Percentiles rank a stretch among this genome's conserved stretches.
These are phyloP conservation scores for Calocera viscosa DNA, from an alignment of 768 basidiomycete genomes.

Conservation along the genomic window DNA sequence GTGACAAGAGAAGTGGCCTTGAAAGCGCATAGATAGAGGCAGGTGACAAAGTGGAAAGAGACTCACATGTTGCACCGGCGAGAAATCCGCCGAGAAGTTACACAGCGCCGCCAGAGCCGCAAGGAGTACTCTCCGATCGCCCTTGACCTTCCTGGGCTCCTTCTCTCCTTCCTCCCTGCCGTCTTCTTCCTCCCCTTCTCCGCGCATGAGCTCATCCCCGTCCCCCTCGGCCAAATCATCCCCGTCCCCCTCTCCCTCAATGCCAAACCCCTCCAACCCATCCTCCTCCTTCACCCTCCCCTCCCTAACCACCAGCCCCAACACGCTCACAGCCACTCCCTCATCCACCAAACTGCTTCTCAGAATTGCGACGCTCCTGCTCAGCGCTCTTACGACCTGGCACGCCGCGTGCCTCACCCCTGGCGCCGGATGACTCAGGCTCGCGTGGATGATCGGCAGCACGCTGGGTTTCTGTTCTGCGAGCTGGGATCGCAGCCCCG, in stretches of 20 bases:
- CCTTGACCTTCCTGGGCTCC: slow-evolving; percentile 26
- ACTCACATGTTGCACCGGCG: slow-evolving; percentile 58
- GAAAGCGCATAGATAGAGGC: no score
- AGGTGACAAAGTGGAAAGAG: no score
- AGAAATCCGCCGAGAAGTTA: slow-evolving; percentile 79
- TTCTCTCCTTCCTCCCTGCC: slow-evolving; percentile 24
- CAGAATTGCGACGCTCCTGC: slow-evolving; percentile 64
- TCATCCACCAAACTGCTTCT: slow-evolving; percentile 76
- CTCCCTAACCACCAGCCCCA: slow-evolving; percentile 38
- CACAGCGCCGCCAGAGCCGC: slow-evolving; percentile 66
- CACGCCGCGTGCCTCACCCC: slow-evolving; percentile 79
- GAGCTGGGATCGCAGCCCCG: slow-evolving; percentile 56
- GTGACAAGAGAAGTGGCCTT: no score
- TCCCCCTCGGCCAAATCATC: slow-evolving; percentile 16
- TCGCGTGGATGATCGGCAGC: slow-evolving; percentile 41
- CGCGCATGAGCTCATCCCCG: background rate
- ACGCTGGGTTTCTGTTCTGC: slow-evolving; percentile 44
- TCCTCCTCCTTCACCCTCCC: slow-evolving; percentile 2
- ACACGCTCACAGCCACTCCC: slow-evolving; percentile 60
- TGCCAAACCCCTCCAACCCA: slow-evolving; percentile 1
- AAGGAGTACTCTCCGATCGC: slow-evolving; percentile 51
- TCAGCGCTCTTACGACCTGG: slow-evolving; percentile 70
- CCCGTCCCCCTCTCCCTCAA: slow-evolving; percentile 14
- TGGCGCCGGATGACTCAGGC: slow-evolving; percentile 47
- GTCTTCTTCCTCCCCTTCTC: background rate